Conservation (phyloP, 2,329 filamentous ascomycete species). For the Epicoccum sorghinum region DNA sequence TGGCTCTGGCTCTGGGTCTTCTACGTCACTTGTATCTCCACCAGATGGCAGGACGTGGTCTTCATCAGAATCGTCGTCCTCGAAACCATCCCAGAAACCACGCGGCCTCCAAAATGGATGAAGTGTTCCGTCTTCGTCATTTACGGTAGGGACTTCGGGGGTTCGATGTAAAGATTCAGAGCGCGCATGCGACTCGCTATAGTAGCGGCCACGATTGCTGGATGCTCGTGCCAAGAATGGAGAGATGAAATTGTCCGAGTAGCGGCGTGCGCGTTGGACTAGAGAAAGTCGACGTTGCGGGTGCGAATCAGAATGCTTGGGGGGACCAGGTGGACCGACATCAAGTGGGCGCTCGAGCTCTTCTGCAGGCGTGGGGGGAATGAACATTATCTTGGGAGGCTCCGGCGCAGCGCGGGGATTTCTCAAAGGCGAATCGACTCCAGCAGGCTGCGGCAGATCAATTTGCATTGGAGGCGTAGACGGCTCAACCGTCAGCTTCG, state of each 20-base stretch:
- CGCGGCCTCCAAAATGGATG: constrained; percentile 69
- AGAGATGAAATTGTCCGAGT: constrained; percentile 53
- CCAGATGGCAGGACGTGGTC: constrained; percentile 50
- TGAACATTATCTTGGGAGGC: constrained; percentile 62
- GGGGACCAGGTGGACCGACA: constrained; percentile 37
- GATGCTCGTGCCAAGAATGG: constrained; percentile 46
- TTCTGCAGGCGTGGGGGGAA: constrained; percentile 60
- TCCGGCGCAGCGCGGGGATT: constrained; percentile 64
- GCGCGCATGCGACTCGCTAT: constrained; percentile 27
- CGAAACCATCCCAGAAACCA: constrained; percentile 66
- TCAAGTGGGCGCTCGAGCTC: constrained; percentile 52
- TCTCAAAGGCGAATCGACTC: constrained; percentile 62
- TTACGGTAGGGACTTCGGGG: constrained; percentile 37
- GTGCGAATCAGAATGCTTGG: constrained; percentile 40
- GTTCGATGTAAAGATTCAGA: constrained; percentile 21
- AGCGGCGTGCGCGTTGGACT: constrained; percentile 52
- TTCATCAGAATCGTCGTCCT: constrained; percentile 48
- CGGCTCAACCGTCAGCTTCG: constrained; percentile 42
- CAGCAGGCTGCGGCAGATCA: constrained; percentile 24
- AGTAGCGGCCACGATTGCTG: constrained; percentile 32
- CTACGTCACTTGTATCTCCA: constrained; percentile 54
- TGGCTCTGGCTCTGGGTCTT: constrained; percentile 23
- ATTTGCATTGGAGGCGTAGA: constrained; percentile 46
- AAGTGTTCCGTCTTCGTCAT: constrained; percentile 53
- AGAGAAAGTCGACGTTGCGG: constrained; percentile 49